Evolutionary conservation across 1,284 basidiomycete species (phyloP).

Genomic region (Naganishia liquefaciens): DNA sequence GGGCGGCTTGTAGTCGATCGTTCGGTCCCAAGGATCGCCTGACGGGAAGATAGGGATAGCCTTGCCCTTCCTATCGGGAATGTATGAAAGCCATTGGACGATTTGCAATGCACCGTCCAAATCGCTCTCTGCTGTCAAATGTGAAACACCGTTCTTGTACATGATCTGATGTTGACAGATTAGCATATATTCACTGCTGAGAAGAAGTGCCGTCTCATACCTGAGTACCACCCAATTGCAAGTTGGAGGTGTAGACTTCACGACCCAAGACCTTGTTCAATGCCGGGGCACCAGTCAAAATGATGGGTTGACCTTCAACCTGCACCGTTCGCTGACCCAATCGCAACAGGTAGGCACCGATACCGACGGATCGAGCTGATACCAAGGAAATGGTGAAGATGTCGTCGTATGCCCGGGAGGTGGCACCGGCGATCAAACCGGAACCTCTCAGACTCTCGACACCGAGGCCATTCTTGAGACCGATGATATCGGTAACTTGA

Average conservation of each 20-base stretch:
- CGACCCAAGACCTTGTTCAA: constrained; percentile 99
- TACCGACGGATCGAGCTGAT: constrained; percentile 97
- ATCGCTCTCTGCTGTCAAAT: constrained; percentile 91
- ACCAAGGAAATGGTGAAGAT: constrained; percentile 99
- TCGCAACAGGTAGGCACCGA: constrained; percentile 97
- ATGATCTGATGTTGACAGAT: constrained; percentile 65
- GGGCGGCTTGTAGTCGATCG: constrained; percentile 84
- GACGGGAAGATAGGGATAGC: constrained; percentile 72
- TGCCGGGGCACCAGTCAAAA: constrained; percentile 93
- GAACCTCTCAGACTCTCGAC: constrained; percentile 95
- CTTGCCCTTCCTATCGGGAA: constrained; percentile 77
- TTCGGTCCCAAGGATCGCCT: constrained; percentile 85
- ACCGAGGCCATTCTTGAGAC: constrained; percentile 94
- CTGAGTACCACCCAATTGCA: constrained; percentile 97
- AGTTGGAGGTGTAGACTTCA: constrained; percentile 97
- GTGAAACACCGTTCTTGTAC: constrained; percentile 99
- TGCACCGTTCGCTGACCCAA: constrained; percentile 97
- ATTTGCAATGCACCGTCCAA: constrained; percentile 91
- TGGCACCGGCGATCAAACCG: constrained; percentile 98
- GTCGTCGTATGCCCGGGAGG: constrained; percentile 95
- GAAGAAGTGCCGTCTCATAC: constrained; percentile 32
- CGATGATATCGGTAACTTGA: constrained; percentile 96
- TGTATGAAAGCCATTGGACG: constrained; percentile 91
- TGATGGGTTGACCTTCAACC: constrained; percentile 98
- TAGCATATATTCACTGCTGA: background rate